A percentile compares a stretch with the other conserved stretches of the same genome.
These are phyloP conservation scores for Neoboletus brunneissimus DNA, from an alignment of 768 basidiomycete genomes.

Conservation along the genomic window DNA sequence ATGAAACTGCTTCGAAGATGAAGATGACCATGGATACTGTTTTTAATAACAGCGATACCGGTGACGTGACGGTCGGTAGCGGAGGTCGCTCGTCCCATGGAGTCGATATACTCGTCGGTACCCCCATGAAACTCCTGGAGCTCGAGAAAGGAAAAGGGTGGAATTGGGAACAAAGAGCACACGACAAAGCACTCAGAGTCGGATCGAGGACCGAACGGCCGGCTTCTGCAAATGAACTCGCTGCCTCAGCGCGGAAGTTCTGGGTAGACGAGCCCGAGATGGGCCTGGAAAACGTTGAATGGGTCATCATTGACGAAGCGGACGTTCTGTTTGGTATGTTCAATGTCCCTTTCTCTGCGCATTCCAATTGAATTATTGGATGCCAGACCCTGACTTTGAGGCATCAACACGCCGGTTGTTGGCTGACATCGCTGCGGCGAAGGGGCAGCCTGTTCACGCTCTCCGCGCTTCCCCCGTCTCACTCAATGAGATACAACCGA, in stretches of 20 bases:
- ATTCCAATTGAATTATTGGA: not conserved
- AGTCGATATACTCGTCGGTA: conserved; percentile 63
- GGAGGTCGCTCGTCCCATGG: conserved; percentile 14
- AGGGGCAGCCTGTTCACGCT: conserved; percentile 33
- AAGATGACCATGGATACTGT: conserved; percentile 14
- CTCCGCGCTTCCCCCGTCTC: conserved; percentile 19
- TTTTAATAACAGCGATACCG: conserved; percentile 23
- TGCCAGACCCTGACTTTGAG: conserved; percentile 76
- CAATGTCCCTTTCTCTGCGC: not conserved
- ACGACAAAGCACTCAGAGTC: conserved; percentile 22
- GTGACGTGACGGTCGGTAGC: conserved; percentile 30
- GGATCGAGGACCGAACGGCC: conserved; percentile 32
- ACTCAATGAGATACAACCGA: conserved; percentile 2
- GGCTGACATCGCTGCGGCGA: conserved; percentile 64
- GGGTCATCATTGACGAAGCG: conserved; percentile 90
- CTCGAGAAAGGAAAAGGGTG: conserved; percentile 54
- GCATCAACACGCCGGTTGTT: conserved; percentile 68
- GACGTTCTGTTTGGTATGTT: conserved; percentile 81
- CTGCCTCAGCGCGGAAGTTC: conserved; percentile 30
- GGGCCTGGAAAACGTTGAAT: conserved; percentile 70
- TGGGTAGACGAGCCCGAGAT: conserved; percentile 54
- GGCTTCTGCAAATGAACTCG: conserved; percentile 8
- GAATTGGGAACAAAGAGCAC: conserved; percentile 40
- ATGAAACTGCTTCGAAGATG: conserved; percentile 52
- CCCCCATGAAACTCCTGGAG: conserved; percentile 61